Base-by-base conservation (phyloP, 306 rosid species). In the Parietaria judaica region DNA sequence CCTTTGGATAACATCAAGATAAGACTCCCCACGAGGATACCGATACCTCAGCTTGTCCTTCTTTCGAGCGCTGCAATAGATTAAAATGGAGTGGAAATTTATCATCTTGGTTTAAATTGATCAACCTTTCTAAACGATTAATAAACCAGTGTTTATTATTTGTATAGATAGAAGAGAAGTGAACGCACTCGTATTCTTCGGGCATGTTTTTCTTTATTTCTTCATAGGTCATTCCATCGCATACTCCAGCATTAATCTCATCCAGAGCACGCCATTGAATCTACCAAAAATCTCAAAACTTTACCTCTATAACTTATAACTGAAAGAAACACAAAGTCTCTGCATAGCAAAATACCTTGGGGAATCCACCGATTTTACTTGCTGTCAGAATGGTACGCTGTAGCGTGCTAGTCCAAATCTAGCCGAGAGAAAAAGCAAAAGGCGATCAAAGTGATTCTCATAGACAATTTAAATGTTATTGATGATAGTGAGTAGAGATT, bases 251-350 rank as follows among this genome's bases (percentile, higher is more conserved):
- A 65, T 92, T 69, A 77, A 92, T 92, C 81, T 92, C 99, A 66
- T 92, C 99, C 65, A 92, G 84, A 54, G 99, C 96, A n/a, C 96
- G 94, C 97, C 99, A 92, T 86, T 88, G 96, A 71, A 92, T 86
- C 99, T 92, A 70, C 64, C 58, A 73, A 64, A 54, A 65, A 60
- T 46, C 65, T 36, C 75, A 63, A 36, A 51, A 63, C 51, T 3
- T n/a, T 14, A 41, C 7, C 13, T 49, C 13, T 4, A 10, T 7
- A 49, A 5, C 15, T 7, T 46, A 46, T 46, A 46, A 46, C 8
- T 46, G 13, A 46, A 46, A 7, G 13, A 46, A 46, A 46, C 8
- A 13, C 8, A 7, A 13, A 7, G 8, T 3, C 13, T 46, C 50
- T 8, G 11, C 11, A 46, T 46, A 46, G 13, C 50, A 46, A 10